Evolutionary conservation across 2,329 filamentous ascomycete genomes (phyloP), one percentile per base, ranked within the genome.

Genomic region (Fusarium veterinarium): DNA sequence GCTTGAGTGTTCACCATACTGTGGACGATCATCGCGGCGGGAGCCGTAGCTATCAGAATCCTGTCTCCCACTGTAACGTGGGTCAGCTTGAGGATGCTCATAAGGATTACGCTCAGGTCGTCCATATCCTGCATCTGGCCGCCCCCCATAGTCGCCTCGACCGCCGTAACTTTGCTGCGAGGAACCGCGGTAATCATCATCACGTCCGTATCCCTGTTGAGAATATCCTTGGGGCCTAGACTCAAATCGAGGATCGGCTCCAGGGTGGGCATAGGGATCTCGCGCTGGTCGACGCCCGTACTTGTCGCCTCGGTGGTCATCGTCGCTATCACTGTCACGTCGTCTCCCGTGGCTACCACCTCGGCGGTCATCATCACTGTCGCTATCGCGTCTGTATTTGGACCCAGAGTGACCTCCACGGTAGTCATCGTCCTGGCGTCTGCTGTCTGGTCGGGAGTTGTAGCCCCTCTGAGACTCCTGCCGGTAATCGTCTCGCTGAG

Each of bases 231-330:
- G 68, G 8, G 56, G 53, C 7, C 71, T 53, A 13, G 57, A 44
- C 31, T 60, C 62, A 3, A 73, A 73, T 17, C 71, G 48, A 38
- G 71, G 67, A 19, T 73, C 71, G 11, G 71, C 71, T 23, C 48
- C 25, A 11, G 71, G 71, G 25, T 74, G 71, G 10, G 45, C 64
- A 59, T 64, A 73, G n/a, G 61, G 45, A 16, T 72, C 60, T 8
- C 41, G 40, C 20, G 53, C 48, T 19, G 48, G 33, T 23, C 44
- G 45, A 35, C 45, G 41, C 12, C 46, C 62, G 23, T 60, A 67
- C 30, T 40, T 67, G 20, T 58, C 53, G 17, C 55, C 62, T 67
- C 62, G 20, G 5, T 40, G 41, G 9, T 41, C 46, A 14, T 67
- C 63, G 25, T 67, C 53, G 4, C 40, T 45, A 10, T 60, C 41